Base-by-base conservation (phyloP, 192 early-diverging fungal species). In the Coemansia umbellata region DNA sequence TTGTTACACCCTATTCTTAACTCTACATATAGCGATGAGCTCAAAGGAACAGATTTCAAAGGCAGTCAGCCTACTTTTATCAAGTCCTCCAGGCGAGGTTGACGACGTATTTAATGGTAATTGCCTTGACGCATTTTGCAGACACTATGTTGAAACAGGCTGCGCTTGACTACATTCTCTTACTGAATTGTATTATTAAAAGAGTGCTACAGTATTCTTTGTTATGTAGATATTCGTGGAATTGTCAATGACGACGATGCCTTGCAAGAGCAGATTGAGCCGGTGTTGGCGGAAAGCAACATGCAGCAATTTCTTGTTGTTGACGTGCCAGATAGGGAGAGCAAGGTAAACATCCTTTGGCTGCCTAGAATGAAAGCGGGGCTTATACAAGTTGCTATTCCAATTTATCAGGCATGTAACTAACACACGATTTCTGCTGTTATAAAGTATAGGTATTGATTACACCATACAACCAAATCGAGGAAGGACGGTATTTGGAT, bases 71-170 rank as follows among this genome's bases (percentile, higher is more conserved):
- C 88, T 96, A 53, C 77, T 96, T 11, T 73, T 90, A 39, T 81
- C 88, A 37, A 87, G 88, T 48, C 96, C 96, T n/a, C 96, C 96
- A 8, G 96, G 96, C 35, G 93, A 99, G 81, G 82, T 96, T 7
- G 90, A 90, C 75, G 91, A 96, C 74, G 94, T 99, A 22, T 93
- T 91, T 58, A 95, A 94, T 56, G 94, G 93, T 94, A 83, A 50
- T 61, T 24, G 26, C 31, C 15, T 45, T n/a, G n/a, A n/a, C n/a
- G n/a, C n/a, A n/a, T n/a, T 49, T 19, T 15, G 18, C 18, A 30
- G 6, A 41, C 10, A n/a, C 33, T 2, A n/a, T n/a, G n/a, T 35
- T 9, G 33, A 35, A 35, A 18, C n/a, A 14, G n/a, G n/a, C 37
- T 14, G n/a, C 19, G 37, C 15, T 39, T 14, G n/a, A 14, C 5